Conservation (phyloP, 345 rosid species). For the Draba incana region DNA sequence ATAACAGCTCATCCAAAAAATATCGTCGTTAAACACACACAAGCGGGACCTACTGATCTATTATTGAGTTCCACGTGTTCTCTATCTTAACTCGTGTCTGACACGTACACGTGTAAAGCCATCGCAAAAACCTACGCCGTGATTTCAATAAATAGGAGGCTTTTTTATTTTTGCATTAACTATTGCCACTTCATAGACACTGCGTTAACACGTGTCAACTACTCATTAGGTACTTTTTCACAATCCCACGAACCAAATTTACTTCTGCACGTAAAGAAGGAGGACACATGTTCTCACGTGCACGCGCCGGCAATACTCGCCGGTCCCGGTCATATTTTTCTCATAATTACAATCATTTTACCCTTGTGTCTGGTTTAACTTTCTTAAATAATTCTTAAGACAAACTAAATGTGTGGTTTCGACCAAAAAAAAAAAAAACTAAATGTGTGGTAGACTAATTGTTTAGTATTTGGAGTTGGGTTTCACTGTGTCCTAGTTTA, state of each 20-base stretch:
- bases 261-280: conserved; percentile 30
- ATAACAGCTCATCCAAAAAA: conserved; percentile 37
- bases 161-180: conserved; percentile 25
- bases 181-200: conserved; percentile 27
- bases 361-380: background rate
- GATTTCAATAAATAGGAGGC: conserved; percentile 37
- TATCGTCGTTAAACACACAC: background rate
- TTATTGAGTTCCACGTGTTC: conserved; percentile 40
- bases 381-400: too few species aligned
- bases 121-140: conserved; percentile 32
- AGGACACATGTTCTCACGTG: conserved; percentile 22
- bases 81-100: conserved; percentile 17
- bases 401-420: too few species aligned
- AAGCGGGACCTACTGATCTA: conserved; percentile 30
- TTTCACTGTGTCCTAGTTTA: too few species aligned
- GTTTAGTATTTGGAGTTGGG: too few species aligned
- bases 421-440: too few species aligned
- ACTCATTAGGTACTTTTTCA: background rate
- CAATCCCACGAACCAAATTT: conserved; percentile 26
- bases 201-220: conserved; percentile 19
- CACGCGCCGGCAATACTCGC: conserved; percentile 20
- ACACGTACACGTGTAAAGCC: conserved; percentile 33
- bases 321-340: background rate
- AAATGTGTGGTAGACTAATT: too few species aligned
- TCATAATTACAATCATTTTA: too few species aligned